These are phyloP conservation scores for Emericellopsis terricola DNA, from an alignment of 495 filamentous ascomycete species.

Conservation along the genomic window DNA sequence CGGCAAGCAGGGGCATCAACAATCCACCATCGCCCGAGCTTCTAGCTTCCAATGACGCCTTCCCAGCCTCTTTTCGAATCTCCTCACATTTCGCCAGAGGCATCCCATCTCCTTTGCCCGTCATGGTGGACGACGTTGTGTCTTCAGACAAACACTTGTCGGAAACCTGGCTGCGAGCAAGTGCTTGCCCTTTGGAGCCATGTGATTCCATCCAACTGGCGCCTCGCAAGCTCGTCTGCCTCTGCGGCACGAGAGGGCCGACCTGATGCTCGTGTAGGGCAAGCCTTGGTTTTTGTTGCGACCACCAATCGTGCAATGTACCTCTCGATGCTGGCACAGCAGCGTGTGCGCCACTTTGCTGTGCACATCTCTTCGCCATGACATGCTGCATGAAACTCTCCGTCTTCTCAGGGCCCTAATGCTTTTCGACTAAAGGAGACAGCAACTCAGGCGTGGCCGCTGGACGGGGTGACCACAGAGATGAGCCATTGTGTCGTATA, in stretches of 20 bases:
- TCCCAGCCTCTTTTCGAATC: neutral
- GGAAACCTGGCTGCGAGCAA: neutral
- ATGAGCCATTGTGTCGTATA: slow-evolving; percentile 17
- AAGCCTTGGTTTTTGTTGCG: too few relatives aligned
- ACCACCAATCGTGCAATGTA: too few relatives aligned
- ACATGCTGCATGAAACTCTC: slow-evolving; percentile 19
- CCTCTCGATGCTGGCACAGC: too few relatives aligned
- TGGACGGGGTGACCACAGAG: slow-evolving; percentile 19
- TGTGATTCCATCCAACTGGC: neutral
- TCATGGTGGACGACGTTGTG: too few relatives aligned
- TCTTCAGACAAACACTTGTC: too few relatives aligned
- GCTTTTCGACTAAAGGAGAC: slow-evolving; percentile 21
- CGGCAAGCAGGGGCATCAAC: neutral
- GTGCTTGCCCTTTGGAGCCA: neutral
- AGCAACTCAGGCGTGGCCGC: slow-evolving; percentile 15
- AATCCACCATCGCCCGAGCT: neutral
- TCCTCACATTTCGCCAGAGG: neutral
- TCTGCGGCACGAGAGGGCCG: neutral
- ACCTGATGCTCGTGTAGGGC: too few relatives aligned
- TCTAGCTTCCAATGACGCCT: neutral
- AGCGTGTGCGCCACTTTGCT: too few relatives aligned
- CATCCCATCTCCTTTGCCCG: neutral
- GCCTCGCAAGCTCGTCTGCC: neutral
- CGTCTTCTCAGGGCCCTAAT: slow-evolving; percentile 22
- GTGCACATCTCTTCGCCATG: too few relatives aligned